Evolutionary conservation across 768 basidiomycete species (phyloP), one percentile per base, ranked within the genome.

Genomic region (Lepiota brunneoincarnata): DNA sequence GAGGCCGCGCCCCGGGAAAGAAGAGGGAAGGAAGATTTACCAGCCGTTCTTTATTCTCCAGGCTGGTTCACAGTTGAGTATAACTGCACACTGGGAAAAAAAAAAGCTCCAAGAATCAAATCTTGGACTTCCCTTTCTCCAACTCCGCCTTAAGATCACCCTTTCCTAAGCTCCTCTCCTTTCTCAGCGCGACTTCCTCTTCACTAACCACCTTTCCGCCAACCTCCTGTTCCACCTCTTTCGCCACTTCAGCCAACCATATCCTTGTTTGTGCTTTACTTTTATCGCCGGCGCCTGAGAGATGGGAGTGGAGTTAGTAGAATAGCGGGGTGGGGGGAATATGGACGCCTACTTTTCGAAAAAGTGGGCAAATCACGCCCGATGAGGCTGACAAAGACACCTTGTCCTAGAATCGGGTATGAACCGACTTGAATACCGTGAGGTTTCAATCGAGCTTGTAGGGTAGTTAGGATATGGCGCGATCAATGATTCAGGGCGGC

Each of bases 401-500:
- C 87, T 53, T 76, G 75, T 54, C 77, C 73, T 20, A 86, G 66
- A 24, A 81, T 75, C 24, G 87, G 84, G 69, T 90, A 92, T 28
- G 87, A 89, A 38, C 94, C 89, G 17, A 95, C 80, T 65, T 90
- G 85, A 44, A 98, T 83, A 10, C 86, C 88, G 44, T 91, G 87
- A 2, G 77, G 71, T 63, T 78, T 82, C 2, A 93, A 80, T 46
- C 89, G 84, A 36, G 79, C 77, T 64, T 91, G 87, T 1, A 98
- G 77, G 9, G 78, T 72, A 1, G 91, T n/a, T 89, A 21, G 98
- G 77, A 69, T 87, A 97, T 0, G 95, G 94, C 14, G 95, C 80
- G 42, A 82, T 82, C 65, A 83, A 82, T 1, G 90, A 91, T 73
- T 98, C 95, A 0, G 90, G 83, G 59, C 67, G 90, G 74, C 76